Base-by-base conservation (phyloP, 345 rosid species). In the Lepidium didymum region DNA sequence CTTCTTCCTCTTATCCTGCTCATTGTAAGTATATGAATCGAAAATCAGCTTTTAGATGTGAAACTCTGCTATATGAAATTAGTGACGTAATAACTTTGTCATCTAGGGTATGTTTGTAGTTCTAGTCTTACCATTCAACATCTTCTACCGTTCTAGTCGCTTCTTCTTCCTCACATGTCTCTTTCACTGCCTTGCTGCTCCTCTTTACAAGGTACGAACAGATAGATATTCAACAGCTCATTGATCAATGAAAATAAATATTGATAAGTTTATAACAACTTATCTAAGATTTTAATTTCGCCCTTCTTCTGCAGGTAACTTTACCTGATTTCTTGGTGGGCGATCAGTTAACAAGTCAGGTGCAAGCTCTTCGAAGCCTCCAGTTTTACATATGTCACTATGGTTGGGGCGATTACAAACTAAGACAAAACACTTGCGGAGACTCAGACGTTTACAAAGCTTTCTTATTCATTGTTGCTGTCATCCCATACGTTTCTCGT, bases 331-430 rank as follows among this genome's bases (percentile, higher is more conserved):
- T 84, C 75, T 80, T 83, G 79, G 59, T 88, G 78, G 95, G 79
- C 8, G 89, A 86, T 73, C 84, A 88, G 31, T 47, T 88, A 18
- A 86, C 91, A 34, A 86, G 91, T 81, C 90, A 85, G 78, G 93
- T 85, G 51, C 90, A 88, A 85, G 86, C 91, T 40, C 37, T 88
- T 3, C 77, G 96, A 70, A 88, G 88, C 63, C 31, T 88, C 49
- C 85, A 83, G 76, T 89, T 89, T 79, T 89, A 85, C 51, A 21
- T 86, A 43, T 89, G 96, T 78, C 79, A 89, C 72, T 86, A 86
- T 19, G 86, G 83, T 11, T 85, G 87, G 92, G 92, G 90, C 66
- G 87, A 86, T 60, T 76, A 60, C 38, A 75, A 56, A 63, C 78
- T 4, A 3, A 71, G 89, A 54, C 1, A 5, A 5, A 82, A 79